phyloP scores from a whole-genome alignment of 352 stramenopile genomes.

The Saprolegnia parasitica region DNA sequence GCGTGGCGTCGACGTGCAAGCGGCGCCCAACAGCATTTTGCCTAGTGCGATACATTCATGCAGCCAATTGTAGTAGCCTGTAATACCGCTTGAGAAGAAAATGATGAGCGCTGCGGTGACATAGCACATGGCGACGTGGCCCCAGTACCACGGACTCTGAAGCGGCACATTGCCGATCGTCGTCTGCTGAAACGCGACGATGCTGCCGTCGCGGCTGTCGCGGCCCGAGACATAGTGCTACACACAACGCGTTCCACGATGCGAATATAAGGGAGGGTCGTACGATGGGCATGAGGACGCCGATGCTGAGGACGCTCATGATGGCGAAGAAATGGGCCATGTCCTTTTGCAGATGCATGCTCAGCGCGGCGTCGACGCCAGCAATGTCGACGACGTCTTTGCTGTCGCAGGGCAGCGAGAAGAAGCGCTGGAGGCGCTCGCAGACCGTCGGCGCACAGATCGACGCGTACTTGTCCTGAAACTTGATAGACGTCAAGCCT shows the following conservation, averaged over 20 bases:
- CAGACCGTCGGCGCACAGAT: slow-evolving; percentile 34
- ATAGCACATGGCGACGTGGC: slow-evolving; percentile 73
- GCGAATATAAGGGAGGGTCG: slow-evolving; percentile 22
- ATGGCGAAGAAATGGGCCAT: slow-evolving; percentile 56
- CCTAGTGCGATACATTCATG: slow-evolving; percentile 1
- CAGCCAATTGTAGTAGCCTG: neutral
- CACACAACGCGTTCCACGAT: neutral
- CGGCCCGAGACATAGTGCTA: slow-evolving; percentile 67
- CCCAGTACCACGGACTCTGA: slow-evolving; percentile 73
- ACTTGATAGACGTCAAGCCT: slow-evolving; percentile 38
- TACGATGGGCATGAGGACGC: slow-evolving; percentile 69
- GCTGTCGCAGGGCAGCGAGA: slow-evolving; percentile 40
- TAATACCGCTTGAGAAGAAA: slow-evolving; percentile 37
- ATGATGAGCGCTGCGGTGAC: slow-evolving; percentile 52
- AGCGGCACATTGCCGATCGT: slow-evolving; percentile 82
- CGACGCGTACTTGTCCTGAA: slow-evolving; percentile 41
- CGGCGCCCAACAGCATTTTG: slow-evolving; percentile 31
- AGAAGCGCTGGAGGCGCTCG: slow-evolving; percentile 49
- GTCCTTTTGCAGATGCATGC: slow-evolving; percentile 61
- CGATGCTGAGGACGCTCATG: slow-evolving; percentile 62
- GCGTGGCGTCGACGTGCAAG: slow-evolving; percentile 54
- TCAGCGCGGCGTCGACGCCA: slow-evolving; percentile 61
- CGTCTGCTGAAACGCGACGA: slow-evolving; percentile 54
- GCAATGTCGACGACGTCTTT: slow-evolving; percentile 58
- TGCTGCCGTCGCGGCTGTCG: slow-evolving; percentile 32